These are phyloP conservation scores for Pichiaceae sp. DNA, from an alignment of 1,139 yeast genomes.

Conservation along the genomic window DNA sequence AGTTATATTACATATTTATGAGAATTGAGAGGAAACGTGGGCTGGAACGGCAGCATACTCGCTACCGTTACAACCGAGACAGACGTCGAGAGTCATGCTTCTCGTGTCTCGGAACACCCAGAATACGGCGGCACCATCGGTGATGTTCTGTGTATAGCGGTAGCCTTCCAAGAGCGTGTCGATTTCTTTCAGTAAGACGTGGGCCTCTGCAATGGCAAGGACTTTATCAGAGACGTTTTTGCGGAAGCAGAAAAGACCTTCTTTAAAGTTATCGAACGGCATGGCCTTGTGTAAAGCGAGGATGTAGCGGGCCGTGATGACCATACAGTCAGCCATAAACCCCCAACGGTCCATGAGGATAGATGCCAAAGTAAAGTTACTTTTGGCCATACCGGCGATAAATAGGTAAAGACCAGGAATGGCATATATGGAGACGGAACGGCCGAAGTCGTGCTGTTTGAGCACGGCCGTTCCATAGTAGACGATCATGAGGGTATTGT, in stretches of 20 bases:
- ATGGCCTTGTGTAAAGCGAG: conserved; percentile 1
- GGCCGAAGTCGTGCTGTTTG: neutral
- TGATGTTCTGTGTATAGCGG: neutral
- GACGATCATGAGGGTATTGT: conserved; percentile 2
- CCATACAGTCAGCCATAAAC: neutral
- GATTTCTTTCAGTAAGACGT: neutral
- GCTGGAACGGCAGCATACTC: too few species aligned
- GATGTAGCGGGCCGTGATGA: conserved; percentile 1
- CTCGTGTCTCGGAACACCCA: conserved; percentile 3
- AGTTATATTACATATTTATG: too few species aligned
- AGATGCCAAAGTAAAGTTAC: conserved; percentile 1
- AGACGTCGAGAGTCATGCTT: conserved; percentile 1
- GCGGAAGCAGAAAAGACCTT: neutral
- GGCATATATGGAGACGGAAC: neutral
- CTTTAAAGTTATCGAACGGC: conserved; percentile 1
- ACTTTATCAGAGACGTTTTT: neutral
- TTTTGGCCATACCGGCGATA: conserved; percentile 2
- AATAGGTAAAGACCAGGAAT: conserved; percentile 3
- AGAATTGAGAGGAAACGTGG: too few species aligned
- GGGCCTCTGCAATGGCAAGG: neutral
- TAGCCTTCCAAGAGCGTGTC: neutral
- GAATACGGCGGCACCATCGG: conserved; percentile 1
- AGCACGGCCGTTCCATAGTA: conserved; percentile 1
- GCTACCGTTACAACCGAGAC: too few species aligned
- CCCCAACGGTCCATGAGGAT: neutral